phyloP scores from a whole-genome alignment of 192 early-diverging fungal species.

The Rhizophagus sp. region DNA sequence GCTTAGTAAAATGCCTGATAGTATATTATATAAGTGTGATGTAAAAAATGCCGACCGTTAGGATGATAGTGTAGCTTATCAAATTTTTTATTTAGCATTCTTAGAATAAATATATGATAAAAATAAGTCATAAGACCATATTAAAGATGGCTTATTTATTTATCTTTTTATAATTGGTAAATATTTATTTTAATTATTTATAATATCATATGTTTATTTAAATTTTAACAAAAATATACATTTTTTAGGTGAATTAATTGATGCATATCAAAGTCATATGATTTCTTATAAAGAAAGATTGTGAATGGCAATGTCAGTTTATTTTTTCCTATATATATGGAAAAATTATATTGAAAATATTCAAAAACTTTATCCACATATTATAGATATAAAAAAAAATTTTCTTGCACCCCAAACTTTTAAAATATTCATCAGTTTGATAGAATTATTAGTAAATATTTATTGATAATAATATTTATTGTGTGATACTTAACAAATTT shows the following conservation, averaged over 20 bases:
- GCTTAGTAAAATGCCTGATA: not conserved
- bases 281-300: not conserved
- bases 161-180: not conserved
- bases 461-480: too few species aligned
- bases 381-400: not conserved
- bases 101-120: not conserved
- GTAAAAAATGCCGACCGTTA: too few species aligned
- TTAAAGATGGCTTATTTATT: not conserved
- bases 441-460: not conserved
- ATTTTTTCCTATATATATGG: too few species aligned
- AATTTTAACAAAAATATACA: not conserved
- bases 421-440: not conserved
- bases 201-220: too few species aligned
- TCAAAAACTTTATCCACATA: not conserved
- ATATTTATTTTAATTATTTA: not conserved
- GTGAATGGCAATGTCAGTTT: not conserved
- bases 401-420: not conserved
- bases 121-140: not conserved
- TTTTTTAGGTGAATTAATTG: slow-evolving; percentile 3
- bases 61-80: too few species aligned
- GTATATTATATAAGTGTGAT: not conserved
- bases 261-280: not conserved
- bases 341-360: not conserved
- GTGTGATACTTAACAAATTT: too few species aligned
- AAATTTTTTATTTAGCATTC: too few species aligned